These are phyloP conservation scores for Tarenaya hassleriana DNA, from an alignment of 345 rosid species.

Conservation along the genomic window DNA sequence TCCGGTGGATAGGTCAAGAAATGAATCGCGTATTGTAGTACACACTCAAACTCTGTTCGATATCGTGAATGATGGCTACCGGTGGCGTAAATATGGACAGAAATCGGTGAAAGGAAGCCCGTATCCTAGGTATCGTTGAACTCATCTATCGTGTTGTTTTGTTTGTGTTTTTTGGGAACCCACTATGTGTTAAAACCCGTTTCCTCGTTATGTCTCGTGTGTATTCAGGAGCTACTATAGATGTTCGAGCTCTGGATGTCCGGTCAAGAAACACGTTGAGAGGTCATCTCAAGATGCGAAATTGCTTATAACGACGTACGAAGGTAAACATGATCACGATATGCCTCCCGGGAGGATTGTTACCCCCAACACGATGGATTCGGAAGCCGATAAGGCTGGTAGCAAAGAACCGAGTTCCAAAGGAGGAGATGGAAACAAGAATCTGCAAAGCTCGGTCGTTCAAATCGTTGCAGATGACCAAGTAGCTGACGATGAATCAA, in stretches of 20 bases:
- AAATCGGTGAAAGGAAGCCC: constrained; percentile 93
- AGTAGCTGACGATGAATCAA: constrained; percentile 25
- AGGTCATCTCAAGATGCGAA: constrained; percentile 68
- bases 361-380: constrained; percentile 32
- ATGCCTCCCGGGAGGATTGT: constrained; percentile 73
- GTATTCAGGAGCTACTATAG: constrained; percentile 90
- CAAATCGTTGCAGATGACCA: constrained; percentile 15
- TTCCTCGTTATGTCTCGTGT: background rate
- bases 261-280: constrained; percentile 83
- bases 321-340: constrained; percentile 80
- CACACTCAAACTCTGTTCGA: constrained; percentile 56
- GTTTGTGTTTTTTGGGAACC: background rate
- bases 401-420: constrained; percentile 34
- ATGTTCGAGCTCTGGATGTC: constrained; percentile 90
- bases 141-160: constrained; percentile 5
- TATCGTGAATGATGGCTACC: constrained; percentile 85
- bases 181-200: background rate
- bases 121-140: constrained; percentile 63
- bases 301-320: constrained; percentile 71
- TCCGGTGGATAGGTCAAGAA: constrained; percentile 39
- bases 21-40: constrained; percentile 51
- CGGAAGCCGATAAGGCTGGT: constrained; percentile 20
- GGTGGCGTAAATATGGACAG: constrained; percentile 99
- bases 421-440: constrained; percentile 29
- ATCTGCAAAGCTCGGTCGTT: constrained; percentile 25